Percentiles rank a stretch among this genome's conserved stretches.
Evolutionary conservation across 192 early-diverging fungal species (phyloP).

Genomic region (Podila minutissima): DNA sequence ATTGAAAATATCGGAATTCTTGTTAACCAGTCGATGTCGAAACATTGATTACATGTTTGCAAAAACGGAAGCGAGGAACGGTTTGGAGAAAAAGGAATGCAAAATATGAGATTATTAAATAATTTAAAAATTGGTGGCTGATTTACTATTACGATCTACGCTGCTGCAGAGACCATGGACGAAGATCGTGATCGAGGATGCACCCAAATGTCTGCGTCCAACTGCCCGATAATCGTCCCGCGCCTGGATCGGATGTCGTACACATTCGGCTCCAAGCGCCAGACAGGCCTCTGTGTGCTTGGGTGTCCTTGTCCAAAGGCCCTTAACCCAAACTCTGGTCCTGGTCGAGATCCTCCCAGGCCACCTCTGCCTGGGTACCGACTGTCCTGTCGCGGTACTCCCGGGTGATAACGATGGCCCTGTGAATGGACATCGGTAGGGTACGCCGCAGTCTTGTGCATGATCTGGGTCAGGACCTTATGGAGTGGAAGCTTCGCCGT

Average conservation of each 20-base stretch:
- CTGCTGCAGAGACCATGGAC: conserved; percentile 46
- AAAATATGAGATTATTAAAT: background rate
- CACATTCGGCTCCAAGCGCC: conserved; percentile 34
- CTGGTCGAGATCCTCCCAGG: background rate
- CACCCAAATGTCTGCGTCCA: conserved; percentile 49
- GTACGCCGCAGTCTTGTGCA: conserved; percentile 19
- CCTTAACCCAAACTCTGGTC: background rate
- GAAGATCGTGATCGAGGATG: conserved; percentile 39
- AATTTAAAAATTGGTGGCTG: background rate
- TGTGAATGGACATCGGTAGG: background rate
- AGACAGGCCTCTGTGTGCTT: conserved; percentile 1
- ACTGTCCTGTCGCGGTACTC: background rate
- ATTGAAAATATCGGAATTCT: background rate
- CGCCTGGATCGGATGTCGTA: conserved; percentile 41
- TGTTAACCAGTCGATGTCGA: background rate
- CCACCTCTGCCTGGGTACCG: background rate
- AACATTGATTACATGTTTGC: background rate
- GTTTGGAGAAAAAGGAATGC: background rate
- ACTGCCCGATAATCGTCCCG: conserved; percentile 34
- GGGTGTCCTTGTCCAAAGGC: conserved; percentile 1
- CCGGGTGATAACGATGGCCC: background rate
- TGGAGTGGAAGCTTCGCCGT: conserved; percentile 40
- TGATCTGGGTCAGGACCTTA: conserved; percentile 36
- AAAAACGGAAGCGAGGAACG: background rate
- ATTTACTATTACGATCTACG: background rate